Conservation (phyloP, 83 land plant species). For the Picea abies region DNA sequence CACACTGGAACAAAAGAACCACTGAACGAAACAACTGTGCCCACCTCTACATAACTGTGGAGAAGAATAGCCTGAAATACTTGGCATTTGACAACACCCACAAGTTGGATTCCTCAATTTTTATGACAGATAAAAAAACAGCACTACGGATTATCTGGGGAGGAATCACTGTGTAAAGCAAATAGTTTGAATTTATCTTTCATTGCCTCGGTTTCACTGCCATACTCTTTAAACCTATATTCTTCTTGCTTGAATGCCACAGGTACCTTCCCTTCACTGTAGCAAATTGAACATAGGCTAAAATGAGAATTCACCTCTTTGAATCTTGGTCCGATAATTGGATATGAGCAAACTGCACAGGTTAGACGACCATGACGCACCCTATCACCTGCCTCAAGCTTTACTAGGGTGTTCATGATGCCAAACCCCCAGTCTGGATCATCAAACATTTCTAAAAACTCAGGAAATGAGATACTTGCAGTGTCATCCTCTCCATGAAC, state of each 20-base stretch:
- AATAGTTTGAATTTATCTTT: slow-evolving; percentile 82
- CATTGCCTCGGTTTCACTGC: slow-evolving; percentile 58
- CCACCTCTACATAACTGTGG: background rate
- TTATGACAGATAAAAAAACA: too few species aligned
- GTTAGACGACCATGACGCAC: too few species aligned
- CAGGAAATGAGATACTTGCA: too few species aligned
- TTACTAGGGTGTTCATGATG: too few species aligned
- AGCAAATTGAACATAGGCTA: slow-evolving; percentile 79
- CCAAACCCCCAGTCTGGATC: too few species aligned
- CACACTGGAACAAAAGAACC: background rate
- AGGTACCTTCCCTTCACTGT: slow-evolving; percentile 95
- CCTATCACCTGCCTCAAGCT: too few species aligned
- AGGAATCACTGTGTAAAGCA: slow-evolving; percentile 34
- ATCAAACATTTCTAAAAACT: too few species aligned
- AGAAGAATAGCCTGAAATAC: background rate
- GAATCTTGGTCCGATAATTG: too few species aligned
- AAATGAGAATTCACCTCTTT: slow-evolving; percentile 52
- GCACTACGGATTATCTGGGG: background rate
- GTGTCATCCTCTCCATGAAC: too few species aligned
- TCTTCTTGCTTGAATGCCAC: slow-evolving; percentile 59
- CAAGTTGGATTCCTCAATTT: background rate
- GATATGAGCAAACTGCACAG: too few species aligned
- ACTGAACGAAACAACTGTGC: background rate
- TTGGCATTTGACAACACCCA: background rate
- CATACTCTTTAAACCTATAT: slow-evolving; percentile 88